phyloP scores from a whole-genome alignment of 352 stramenopile species.

The Phytophthora kernoviae region DNA sequence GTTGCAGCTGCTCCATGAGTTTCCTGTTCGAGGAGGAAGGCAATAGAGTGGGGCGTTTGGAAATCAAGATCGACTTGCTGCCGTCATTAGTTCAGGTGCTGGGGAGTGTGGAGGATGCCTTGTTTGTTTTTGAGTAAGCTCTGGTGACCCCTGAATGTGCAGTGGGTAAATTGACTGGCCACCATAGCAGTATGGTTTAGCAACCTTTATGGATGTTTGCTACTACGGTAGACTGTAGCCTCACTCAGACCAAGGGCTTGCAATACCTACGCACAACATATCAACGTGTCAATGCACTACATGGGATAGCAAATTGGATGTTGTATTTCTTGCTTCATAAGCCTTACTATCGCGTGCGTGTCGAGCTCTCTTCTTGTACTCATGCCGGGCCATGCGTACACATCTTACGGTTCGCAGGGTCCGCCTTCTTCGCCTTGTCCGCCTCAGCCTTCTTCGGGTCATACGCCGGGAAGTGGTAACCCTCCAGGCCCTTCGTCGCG shows the following conservation, averaged over 20 bases:
- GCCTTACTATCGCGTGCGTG: too few relatives aligned
- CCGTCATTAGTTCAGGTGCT: slow-evolving; percentile 12
- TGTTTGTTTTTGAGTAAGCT: background rate
- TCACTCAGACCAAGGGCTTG: too few relatives aligned
- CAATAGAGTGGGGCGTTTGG: slow-evolving; percentile 9
- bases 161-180: background rate
- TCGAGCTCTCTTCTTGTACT: too few relatives aligned
- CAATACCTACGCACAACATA: too few relatives aligned
- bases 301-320: too few relatives aligned
- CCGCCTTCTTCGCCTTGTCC: slow-evolving; percentile 3
- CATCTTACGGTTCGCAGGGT: slow-evolving; percentile 12
- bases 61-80: slow-evolving; percentile 14
- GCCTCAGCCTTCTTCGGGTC: slow-evolving; percentile 12
- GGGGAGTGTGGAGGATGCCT: slow-evolving; percentile 8
- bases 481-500: slow-evolving; percentile 18
- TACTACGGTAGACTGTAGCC: too few relatives aligned
- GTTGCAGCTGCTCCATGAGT: slow-evolving; percentile 13
- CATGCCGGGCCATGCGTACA: too few relatives aligned
- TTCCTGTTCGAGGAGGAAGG: slow-evolving; percentile 18
- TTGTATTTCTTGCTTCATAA: too few relatives aligned
- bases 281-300: too few relatives aligned
- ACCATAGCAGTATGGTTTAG: too few relatives aligned
- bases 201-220: too few relatives aligned
- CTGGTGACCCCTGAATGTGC: background rate
- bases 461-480: slow-evolving; percentile 20